phyloP scores from a whole-genome alignment of 1,284 basidiomycete species.

The Apiotrichum mycotoxinovorans region DNA sequence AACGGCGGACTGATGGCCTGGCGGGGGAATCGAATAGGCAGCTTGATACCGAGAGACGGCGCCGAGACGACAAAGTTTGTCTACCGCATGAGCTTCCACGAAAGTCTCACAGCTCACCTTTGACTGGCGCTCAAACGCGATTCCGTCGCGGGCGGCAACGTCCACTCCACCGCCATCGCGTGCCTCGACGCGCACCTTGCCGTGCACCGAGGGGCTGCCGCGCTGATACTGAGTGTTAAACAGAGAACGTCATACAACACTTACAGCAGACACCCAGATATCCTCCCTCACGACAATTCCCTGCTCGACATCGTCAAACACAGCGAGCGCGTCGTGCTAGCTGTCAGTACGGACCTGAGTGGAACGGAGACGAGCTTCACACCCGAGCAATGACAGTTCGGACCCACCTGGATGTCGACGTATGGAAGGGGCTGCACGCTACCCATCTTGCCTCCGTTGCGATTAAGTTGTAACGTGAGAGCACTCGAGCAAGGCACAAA shows the following conservation, averaged over 20 bases:
- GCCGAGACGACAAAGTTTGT: slow-evolving; percentile 35
- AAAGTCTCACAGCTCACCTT: slow-evolving; percentile 36
- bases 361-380: no score
- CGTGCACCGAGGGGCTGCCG: slow-evolving; percentile 40
- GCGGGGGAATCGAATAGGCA: slow-evolving; percentile 40
- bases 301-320: slow-evolving; percentile 50
- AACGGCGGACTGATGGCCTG: slow-evolving; percentile 40
- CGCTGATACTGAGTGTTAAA: slow-evolving; percentile 33
- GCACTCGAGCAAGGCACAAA: neutral
- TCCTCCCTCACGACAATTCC: slow-evolving; percentile 38
- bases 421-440: slow-evolving; percentile 31
- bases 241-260: slow-evolving; percentile 8
- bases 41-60: slow-evolving; percentile 26
- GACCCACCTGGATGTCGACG: slow-evolving; percentile 47
- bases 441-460: slow-evolving; percentile 2
- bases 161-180: slow-evolving; percentile 31
- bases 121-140: slow-evolving; percentile 31
- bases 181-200: slow-evolving; percentile 33
- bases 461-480: neutral
- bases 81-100: slow-evolving; percentile 26
- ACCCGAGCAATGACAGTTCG: no score
- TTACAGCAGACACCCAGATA: slow-evolving; percentile 48
- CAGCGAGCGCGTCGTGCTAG: slow-evolving; percentile 47
- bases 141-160: slow-evolving; percentile 28
- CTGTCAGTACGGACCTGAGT: slow-evolving; percentile 9